Evolutionary conservation across 2,329 filamentous ascomycete species (phyloP).

Genomic region (Hypocreales sp.): DNA sequence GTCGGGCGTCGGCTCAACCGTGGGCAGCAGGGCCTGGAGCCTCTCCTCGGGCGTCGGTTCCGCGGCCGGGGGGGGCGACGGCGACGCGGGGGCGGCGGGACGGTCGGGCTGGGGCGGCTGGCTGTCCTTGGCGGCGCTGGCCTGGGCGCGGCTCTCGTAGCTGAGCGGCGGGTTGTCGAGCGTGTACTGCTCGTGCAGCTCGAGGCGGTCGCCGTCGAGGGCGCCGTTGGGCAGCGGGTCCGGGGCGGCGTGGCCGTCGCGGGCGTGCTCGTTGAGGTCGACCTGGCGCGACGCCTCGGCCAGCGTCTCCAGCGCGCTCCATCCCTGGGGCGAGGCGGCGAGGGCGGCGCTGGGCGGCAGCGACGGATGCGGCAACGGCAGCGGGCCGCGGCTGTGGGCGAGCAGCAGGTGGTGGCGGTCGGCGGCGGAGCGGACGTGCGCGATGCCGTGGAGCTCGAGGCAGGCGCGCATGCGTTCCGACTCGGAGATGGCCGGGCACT

Average conservation of each 20-base stretch:
- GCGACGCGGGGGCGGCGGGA: conserved; percentile 7
- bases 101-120: neutral
- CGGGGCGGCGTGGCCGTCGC: conserved; percentile 20
- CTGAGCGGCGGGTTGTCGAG: conserved; percentile 37
- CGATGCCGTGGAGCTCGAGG: conserved; percentile 56
- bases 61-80: conserved; percentile 11
- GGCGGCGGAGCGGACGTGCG: conserved; percentile 25
- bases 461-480: conserved; percentile 62
- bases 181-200: conserved; percentile 43
- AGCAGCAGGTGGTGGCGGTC: conserved; percentile 13
- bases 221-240: conserved; percentile 8
- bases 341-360: conserved; percentile 5
- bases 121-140: neutral
- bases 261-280: conserved; percentile 46
- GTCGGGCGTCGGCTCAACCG: conserved; percentile 21
- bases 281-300: conserved; percentile 79
- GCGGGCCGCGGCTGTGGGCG: conserved; percentile 4
- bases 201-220: conserved; percentile 23
- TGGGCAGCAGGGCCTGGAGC: conserved; percentile 29
- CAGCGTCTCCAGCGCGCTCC: conserved; percentile 72
- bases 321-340: conserved; percentile 37
- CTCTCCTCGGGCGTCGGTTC: conserved; percentile 32
- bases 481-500: conserved; percentile 65
- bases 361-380: neutral
- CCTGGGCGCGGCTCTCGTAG: conserved; percentile 23